phyloP scores from a whole-genome alignment of 495 filamentous ascomycete species.

The Symbiotaphrina buchneri region DNA sequence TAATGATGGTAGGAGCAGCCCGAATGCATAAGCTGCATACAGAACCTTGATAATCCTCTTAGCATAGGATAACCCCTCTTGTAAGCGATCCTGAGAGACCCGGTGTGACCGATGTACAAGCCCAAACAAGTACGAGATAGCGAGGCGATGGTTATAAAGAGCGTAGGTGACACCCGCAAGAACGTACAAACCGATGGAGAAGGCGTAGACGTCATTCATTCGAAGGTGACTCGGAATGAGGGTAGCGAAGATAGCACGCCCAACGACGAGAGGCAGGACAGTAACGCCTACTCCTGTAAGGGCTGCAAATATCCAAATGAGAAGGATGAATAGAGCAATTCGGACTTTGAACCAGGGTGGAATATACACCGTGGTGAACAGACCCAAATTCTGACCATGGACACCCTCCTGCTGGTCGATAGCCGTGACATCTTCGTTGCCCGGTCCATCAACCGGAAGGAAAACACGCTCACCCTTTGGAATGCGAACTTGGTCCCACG shows the following conservation, averaged over 20 bases:
- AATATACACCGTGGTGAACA: conserved; percentile 71
- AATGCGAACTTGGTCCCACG: conserved; percentile 81
- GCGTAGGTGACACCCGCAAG: conserved; percentile 41
- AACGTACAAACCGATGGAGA: conserved; percentile 67
- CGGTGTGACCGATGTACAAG: no score
- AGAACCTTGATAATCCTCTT: conserved; percentile 16
- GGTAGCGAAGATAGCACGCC: conserved; percentile 47
- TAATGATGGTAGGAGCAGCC: conserved; percentile 59
- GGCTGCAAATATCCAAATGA: conserved; percentile 87
- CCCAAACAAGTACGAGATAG: no score
- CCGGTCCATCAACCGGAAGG: conserved; percentile 55
- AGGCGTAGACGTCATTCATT: conserved; percentile 91
- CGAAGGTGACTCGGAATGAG: conserved; percentile 41
- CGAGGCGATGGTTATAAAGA: conserved; percentile 25
- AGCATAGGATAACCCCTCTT: conserved; percentile 4
- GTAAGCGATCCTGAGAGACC: conserved; percentile 13
- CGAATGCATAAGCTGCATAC: conserved; percentile 52
- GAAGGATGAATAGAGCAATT: conserved; percentile 65
- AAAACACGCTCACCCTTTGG: conserved; percentile 69
- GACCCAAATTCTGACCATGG: conserved; percentile 35
- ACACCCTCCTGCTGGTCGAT: conserved; percentile 36
- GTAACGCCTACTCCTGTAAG: conserved; percentile 78
- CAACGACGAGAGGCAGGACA: conserved; percentile 64
- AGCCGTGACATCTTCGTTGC: conserved; percentile 37
- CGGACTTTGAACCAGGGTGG: conserved; percentile 66